Percentiles rank a stretch among this genome's conserved stretches.
These are phyloP conservation scores for Colletotrichum acutatum DNA, from an alignment of 2,329 filamentous ascomycete genomes.

Conservation along the genomic window DNA sequence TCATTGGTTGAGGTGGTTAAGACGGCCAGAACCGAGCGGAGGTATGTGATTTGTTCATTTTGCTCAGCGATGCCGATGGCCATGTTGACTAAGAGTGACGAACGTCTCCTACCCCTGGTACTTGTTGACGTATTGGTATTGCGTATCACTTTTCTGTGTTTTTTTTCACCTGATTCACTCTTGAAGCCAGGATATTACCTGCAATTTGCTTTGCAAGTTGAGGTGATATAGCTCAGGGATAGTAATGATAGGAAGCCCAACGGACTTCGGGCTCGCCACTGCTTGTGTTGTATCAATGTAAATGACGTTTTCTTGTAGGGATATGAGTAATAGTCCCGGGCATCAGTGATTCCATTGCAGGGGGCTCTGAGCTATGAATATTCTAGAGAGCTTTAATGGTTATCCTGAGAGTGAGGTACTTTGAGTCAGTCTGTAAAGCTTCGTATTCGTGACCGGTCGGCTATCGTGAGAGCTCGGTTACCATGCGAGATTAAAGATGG, in stretches of 20 bases:
- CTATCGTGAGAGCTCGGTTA: too few species aligned
- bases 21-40: constrained; percentile 10
- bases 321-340: neutral
- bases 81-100: constrained; percentile 1
- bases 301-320: too few species aligned
- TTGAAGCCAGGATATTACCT: neutral
- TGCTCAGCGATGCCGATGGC: constrained; percentile 20
- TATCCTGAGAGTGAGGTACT: neutral
- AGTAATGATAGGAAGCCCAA: neutral
- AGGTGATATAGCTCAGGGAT: neutral
- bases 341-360: neutral
- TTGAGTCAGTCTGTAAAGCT: neutral
- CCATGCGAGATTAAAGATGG: neutral
- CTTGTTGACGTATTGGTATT: neutral
- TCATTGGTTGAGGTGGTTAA: constrained; percentile 16
- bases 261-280: neutral
- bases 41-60: constrained; percentile 11
- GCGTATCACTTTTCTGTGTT: neutral
- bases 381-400: neutral
- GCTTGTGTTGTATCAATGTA: neutral
- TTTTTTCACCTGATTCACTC: neutral
- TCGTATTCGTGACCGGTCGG: neutral
- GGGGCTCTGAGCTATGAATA: neutral
- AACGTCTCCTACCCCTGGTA: neutral
- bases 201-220: neutral